Conservation (phyloP, 1,284 basidiomycete species). For the Rhodotorula sp. region DNA sequence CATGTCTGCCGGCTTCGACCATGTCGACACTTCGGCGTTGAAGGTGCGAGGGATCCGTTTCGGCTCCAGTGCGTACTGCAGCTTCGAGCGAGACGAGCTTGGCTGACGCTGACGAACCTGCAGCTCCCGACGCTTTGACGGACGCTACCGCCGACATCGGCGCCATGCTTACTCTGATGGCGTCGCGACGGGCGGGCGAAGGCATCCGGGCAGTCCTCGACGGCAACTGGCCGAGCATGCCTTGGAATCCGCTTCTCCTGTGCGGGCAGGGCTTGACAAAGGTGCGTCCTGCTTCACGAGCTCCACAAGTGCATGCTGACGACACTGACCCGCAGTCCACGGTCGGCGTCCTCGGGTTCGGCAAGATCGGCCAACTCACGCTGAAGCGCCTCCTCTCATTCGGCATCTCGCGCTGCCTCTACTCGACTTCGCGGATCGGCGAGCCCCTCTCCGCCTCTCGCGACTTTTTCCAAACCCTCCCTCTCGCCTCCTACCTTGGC, state of each 20-base stretch:
- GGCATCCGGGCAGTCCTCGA: constrained; percentile 38
- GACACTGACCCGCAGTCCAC: constrained; percentile 52
- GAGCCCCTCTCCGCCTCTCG: constrained; percentile 24
- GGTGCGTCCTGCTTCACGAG: constrained; percentile 41
- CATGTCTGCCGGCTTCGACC: constrained; percentile 66
- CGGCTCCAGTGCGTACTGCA: constrained; percentile 67
- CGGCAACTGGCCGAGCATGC: constrained; percentile 58
- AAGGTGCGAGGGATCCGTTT: constrained; percentile 67
- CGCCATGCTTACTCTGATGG: constrained; percentile 87
- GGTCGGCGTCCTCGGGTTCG: constrained; percentile 89
- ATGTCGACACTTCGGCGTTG: constrained; percentile 67
- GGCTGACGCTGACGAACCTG: not conserved
- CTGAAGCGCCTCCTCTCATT: constrained; percentile 74
- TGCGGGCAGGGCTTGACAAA: constrained; percentile 64
- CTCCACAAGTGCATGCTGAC: no score
- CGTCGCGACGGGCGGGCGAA: constrained; percentile 69
- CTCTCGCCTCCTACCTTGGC: constrained; percentile 17
- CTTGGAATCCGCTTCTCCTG: constrained; percentile 77
- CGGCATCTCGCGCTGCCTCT: constrained; percentile 66
- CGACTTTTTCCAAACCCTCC: constrained; percentile 35
- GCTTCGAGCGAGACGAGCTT: no score
- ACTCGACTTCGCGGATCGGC: constrained; percentile 51
- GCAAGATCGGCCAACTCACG: constrained; percentile 80
- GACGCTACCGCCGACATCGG: constrained; percentile 75
- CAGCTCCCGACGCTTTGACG: constrained; percentile 39